Conservation (phyloP, 345 rosid species). For the Turritis glabra region DNA sequence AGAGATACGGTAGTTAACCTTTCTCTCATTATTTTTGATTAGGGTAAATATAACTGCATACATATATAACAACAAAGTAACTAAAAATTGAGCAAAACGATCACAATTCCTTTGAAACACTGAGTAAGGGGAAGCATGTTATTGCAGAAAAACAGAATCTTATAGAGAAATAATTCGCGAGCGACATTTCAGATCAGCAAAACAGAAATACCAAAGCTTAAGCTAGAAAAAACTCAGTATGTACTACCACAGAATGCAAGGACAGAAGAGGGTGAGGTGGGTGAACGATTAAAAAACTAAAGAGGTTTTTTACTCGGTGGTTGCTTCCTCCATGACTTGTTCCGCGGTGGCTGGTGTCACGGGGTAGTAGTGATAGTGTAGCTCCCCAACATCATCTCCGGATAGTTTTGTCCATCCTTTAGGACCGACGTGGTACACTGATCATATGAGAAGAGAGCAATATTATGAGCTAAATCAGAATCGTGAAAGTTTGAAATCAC, state of each 20-base stretch:
- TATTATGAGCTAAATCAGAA: background rate
- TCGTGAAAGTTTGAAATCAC: constrained; percentile 7
- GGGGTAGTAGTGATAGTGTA: constrained; percentile 83
- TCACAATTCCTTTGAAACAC: background rate
- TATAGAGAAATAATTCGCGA: background rate
- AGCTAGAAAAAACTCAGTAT: constrained; percentile 25
- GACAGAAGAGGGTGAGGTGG: background rate
- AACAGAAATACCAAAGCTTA: constrained; percentile 8
- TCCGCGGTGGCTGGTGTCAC: constrained; percentile 62
- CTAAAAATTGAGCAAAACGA: background rate
- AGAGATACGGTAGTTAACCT: too few species aligned
- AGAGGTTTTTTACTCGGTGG: constrained; percentile 12
- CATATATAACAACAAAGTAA: background rate
- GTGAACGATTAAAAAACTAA: background rate
- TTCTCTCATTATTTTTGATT: background rate
- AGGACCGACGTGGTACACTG: constrained; percentile 97
- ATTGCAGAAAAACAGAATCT: constrained; percentile 3
- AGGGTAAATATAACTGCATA: background rate
- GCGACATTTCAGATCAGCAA: background rate
- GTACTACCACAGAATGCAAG: constrained; percentile 10
- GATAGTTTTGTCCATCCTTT: constrained; percentile 94
- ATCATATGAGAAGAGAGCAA: constrained; percentile 28
- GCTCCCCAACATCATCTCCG: constrained; percentile 97
- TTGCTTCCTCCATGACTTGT: constrained; percentile 88
- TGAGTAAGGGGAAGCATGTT: background rate